Evolutionary conservation across 2,329 filamentous ascomycete genomes (phyloP).

Genomic region (Sporothrix luriei): DNA sequence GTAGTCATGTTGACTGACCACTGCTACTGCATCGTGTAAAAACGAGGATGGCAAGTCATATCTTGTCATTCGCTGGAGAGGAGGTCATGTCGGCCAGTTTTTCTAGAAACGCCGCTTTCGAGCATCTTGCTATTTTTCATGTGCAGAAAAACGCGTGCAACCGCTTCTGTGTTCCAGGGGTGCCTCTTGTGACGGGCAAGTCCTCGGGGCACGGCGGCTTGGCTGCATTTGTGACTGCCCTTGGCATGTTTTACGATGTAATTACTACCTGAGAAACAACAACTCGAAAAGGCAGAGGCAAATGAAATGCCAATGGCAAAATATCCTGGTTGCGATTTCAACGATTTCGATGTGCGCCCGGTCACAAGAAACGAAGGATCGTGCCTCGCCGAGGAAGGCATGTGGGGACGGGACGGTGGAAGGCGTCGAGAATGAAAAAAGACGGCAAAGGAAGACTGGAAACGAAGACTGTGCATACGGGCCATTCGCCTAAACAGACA

Average conservation of each 20-base stretch:
- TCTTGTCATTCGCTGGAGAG: not conserved
- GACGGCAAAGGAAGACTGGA: too few relatives aligned
- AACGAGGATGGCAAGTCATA: not conserved
- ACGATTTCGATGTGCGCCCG: not conserved
- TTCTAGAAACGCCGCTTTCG: not conserved
- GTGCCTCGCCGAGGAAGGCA: slow-evolving; percentile 18
- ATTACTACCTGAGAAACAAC: not conserved
- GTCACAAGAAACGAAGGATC: slow-evolving; percentile 12
- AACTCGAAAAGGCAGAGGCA: not conserved
- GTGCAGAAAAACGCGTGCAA: not conserved
- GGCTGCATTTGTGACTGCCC: not conserved
- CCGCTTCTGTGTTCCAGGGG: not conserved
- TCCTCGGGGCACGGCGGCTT: slow-evolving; percentile 16
- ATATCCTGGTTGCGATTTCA: slow-evolving; percentile 2
- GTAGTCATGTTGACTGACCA: too few relatives aligned
- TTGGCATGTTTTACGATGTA: not conserved
- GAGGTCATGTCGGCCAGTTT: not conserved
- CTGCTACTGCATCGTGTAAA: slow-evolving; percentile 5
- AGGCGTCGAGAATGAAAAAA: not conserved
- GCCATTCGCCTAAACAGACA: not conserved
- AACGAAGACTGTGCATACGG: not conserved
- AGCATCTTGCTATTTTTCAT: not conserved
- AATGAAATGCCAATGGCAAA: not conserved
- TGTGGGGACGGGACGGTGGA: slow-evolving; percentile 20
- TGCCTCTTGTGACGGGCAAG: not conserved